Conservation (phyloP, 768 basidiomycete genomes). For the Dentipellis fragilis region DNA sequence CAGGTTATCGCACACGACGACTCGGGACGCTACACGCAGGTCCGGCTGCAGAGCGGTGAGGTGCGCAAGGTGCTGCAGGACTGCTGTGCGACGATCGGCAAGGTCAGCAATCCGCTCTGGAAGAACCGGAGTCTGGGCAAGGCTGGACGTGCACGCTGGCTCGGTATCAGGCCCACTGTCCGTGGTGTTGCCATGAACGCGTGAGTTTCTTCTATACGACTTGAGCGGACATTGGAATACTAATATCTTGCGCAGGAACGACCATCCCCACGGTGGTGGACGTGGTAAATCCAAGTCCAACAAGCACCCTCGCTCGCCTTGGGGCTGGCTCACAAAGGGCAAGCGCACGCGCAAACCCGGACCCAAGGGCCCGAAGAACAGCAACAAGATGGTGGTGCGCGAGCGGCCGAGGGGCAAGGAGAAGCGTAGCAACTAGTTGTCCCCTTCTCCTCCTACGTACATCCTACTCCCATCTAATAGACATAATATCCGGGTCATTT, state of each 20-base stretch:
- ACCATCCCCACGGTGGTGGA: conserved; percentile 96
- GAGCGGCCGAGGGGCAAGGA: conserved; percentile 73
- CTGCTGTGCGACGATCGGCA: conserved; percentile 84
- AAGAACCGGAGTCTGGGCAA: conserved; percentile 81
- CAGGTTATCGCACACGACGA: conserved; percentile 75
- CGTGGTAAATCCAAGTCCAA: conserved; percentile 96
- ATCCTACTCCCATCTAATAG: neutral
- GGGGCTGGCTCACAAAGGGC: conserved; percentile 90
- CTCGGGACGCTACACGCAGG: conserved; percentile 61
- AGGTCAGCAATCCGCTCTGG: conserved; percentile 86
- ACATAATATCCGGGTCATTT: neutral
- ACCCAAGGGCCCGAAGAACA: conserved; percentile 81
- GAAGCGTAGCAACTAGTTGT: conserved; percentile 22
- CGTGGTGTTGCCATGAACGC: conserved; percentile 98
- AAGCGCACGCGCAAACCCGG: conserved; percentile 89
- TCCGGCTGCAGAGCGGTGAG: conserved; percentile 88
- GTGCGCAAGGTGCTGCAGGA: conserved; percentile 74
- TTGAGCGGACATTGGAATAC: neutral
- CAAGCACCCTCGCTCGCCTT: conserved; percentile 86
- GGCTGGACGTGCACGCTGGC: conserved; percentile 82
- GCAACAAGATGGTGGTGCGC: conserved; percentile 82
- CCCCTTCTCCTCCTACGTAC: neutral
- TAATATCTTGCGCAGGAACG: conserved; percentile 38
- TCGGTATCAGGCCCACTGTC: conserved; percentile 76
- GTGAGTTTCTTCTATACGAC: conserved; percentile 29